Evolutionary conservation across 2,329 filamentous ascomycete species (phyloP), one percentile per base, ranked within the genome.

Genomic region (Cordyceps javanica): DNA sequence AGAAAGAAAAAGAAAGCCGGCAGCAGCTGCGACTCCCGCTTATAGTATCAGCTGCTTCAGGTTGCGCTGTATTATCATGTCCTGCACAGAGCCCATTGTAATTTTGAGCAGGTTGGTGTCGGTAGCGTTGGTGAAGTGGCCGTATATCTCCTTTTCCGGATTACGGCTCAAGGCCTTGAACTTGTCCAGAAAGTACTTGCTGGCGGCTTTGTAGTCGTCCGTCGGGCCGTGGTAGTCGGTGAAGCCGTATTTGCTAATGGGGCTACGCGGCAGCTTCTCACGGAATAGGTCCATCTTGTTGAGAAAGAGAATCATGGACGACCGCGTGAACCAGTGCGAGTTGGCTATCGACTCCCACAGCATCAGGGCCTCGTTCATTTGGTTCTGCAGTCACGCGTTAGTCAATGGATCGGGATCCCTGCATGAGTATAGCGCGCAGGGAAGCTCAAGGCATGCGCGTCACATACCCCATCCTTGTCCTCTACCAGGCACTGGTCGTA

Each of bases 401-500:
- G 65, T 58, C 19, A 25, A 9, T 25, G 11, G 6, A 23, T 23
- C 2, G 19, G 14, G 21, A 3, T 4, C 13, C 3, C 38, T 6
- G 23, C 14, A 13, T 45, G 19, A 19, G 48, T 5, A 32, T 21
- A 32, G 45, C 45, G 38, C 6, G 7, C 16, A 16, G 19, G 16
- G 23, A 30, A 21, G 14, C 38, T 19, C 3, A 21, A n/a, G n/a
- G n/a, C n/a, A 21, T 30, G 9, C 25, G 21, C 32, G 44, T 16
- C n/a, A 78, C 90, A 77, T 80, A 96, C 91, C 62, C 92, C 92
- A 70, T 96, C 94, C 73, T 96, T 92, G 71, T 97, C 93, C 75
- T 97, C 93, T 3, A 97, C 91, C 50, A 97, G 77, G 67, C 92
- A 96, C 72, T 97, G 94, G 69, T 97, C 93, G 72, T 97, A 97